Evolutionary conservation across 768 basidiomycete genomes (phyloP), one percentile per base, ranked within the genome.

Genomic region (Trametes meyenii): DNA sequence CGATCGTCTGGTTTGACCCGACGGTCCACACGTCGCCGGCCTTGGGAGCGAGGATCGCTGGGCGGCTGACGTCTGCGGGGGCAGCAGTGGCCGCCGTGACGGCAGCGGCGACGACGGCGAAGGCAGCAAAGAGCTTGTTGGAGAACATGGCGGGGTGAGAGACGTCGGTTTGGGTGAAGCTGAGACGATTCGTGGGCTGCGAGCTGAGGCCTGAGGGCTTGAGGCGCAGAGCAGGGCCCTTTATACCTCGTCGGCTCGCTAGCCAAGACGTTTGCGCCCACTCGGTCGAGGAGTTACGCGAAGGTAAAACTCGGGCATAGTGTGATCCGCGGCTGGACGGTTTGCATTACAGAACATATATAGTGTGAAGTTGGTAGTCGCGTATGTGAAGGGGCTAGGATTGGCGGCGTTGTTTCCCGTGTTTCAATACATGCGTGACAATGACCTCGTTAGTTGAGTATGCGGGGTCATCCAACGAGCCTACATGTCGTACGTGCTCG

Each of bases 1-100:
- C 69, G 61, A 86, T 81, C 29, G 68, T 66, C 62, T 80, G 76
- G 1, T 21, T 48, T 8, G 67, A 65, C 23, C 78, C 77, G 35
- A 69, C 60, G 5, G 43, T 21, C 84, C 84, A 86, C 13, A 73
- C 39, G 7, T 67, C 61, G 11, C 60, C 60, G 5, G 50, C 45
- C n/a, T 53, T 59, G 39, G 83, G 85, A 10, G 58, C 60, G 26
- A 72, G 80, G 66, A 85, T 79, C 1, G 57, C 60, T 2, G 84
- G 82, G 39, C 71, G 75, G 58, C 78, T 60, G 53, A 76, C 57
- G 57, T 77, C 69, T 35, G 61, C 60, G 23, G 76, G 71, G 0
- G 70, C 61, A 13, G 72, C 33, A 14, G 74, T 74, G 48, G 42
- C 40, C 16, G 71, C 71, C 39, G 75, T 69, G 53, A 75, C 38